Base-by-base conservation (phyloP, 768 basidiomycete species). In the Butyriboletus loyo region DNA sequence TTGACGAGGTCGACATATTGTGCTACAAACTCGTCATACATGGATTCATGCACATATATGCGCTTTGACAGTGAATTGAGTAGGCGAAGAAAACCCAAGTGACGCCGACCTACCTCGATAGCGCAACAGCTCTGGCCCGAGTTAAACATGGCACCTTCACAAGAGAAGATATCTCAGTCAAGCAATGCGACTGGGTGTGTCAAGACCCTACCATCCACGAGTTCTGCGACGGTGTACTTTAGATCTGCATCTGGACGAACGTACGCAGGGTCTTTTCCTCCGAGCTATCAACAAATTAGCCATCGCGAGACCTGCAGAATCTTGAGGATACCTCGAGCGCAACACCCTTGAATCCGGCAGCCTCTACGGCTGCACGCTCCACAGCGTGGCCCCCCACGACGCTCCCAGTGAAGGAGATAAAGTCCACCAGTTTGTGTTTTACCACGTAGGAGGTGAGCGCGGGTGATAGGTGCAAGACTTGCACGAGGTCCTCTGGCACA, bases 201-300 rank as follows among this genome's bases (percentile, higher is more conserved):
- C 25, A 21, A 6, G 32, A 8, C 25, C 19, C 75, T 50, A 87
- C 94, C 96, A 70, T 99, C 97, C 2, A 94, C 94, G 4, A 98
- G 80, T 62, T 98, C 87, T 22, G 82, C 79, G 13, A 84, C 86
- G 0, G 93, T 87, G 62, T 88, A 98, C 11, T 82, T 80, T 1
- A 97, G 63, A 70, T 97, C 84, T 0, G 89, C 92, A 67, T 98
- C 96, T 2, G 81, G 72, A 22, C 93, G 76, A 7, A 99, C 94
- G 64, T 98, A 99, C 2, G 96, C 97, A 3, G 97, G 93, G 64
- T 99, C 97, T 70, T 99, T 98, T 1, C 97, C 97, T 2, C 97
- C 97, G 15, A 99, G 83, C 89, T 92, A 57, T 19, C 28, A 36
- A 25, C n/a, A 47, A 45, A 46, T 64, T n/a, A 62, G 21, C 19